These are phyloP conservation scores for Cytospora leucostoma DNA, from an alignment of 2,329 filamentous ascomycete genomes.

Conservation along the genomic window DNA sequence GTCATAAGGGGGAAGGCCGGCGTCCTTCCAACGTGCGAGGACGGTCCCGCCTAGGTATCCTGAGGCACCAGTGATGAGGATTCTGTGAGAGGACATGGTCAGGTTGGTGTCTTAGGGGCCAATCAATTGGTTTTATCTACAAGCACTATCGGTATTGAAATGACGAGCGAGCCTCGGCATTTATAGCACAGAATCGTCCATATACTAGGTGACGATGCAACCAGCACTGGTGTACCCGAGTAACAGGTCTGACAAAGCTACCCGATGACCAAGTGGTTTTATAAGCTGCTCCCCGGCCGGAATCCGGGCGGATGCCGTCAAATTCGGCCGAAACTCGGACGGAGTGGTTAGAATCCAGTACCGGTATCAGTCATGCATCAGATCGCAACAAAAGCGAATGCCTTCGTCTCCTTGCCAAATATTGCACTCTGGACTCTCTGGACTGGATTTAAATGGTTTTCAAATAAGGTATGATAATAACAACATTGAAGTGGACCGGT, in stretches of 20 bases:
- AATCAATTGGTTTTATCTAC: not conserved
- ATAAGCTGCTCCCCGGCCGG: not conserved
- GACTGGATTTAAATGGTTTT: too few relatives aligned
- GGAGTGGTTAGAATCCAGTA: too few relatives aligned
- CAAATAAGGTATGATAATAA: too few relatives aligned
- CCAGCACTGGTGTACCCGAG: not conserved
- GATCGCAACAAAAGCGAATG: not conserved
- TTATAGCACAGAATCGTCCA: not conserved
- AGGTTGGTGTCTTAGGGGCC: not conserved
- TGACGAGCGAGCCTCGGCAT: not conserved
- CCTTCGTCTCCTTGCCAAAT: not conserved
- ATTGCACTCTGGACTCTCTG: too few relatives aligned
- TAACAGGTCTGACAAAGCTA: not conserved
- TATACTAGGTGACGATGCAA: too few relatives aligned
- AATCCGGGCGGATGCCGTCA: not conserved
- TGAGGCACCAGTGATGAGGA: conserved; percentile 53
- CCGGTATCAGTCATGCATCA: not conserved
- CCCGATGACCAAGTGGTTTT: not conserved
- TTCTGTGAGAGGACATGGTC: conserved; percentile 28
- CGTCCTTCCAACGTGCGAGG: conserved; percentile 41
- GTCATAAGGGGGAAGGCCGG: conserved; percentile 44
- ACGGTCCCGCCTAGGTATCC: conserved; percentile 56
- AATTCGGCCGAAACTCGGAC: not conserved
- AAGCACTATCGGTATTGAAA: not conserved
- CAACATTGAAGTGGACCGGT: too few relatives aligned